phyloP scores from a whole-genome alignment of 2,329 filamentous ascomycete genomes.

The Rugonectria rugulosa region DNA sequence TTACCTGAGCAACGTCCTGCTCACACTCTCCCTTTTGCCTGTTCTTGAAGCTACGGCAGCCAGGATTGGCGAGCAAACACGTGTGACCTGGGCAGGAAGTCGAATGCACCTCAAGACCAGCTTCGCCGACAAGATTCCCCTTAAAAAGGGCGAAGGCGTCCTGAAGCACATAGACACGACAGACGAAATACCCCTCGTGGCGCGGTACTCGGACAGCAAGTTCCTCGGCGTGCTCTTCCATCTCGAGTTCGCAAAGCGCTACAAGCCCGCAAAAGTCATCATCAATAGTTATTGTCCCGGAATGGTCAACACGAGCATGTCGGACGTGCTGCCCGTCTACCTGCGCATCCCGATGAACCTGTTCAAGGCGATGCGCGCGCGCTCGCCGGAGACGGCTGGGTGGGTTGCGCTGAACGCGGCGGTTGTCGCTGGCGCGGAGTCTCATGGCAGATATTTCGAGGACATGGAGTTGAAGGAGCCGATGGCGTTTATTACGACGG shows the following conservation, averaged over 20 bases:
- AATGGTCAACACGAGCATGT: constrained; percentile 20
- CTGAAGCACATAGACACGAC: constrained; percentile 15
- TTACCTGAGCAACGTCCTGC: constrained; percentile 38
- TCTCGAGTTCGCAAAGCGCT: constrained; percentile 20
- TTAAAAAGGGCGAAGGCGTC: neutral
- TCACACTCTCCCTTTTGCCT: constrained; percentile 30
- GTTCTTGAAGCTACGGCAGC: constrained; percentile 28
- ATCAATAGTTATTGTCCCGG: constrained; percentile 28
- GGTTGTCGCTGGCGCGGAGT: constrained; percentile 18
- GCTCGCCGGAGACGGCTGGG: constrained; percentile 19
- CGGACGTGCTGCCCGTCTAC: constrained; percentile 20
- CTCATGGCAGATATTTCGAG: constrained; percentile 24
- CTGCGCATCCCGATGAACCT: constrained; percentile 16
- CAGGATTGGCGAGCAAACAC: neutral
- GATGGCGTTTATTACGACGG: neutral
- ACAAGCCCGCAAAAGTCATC: constrained; percentile 19
- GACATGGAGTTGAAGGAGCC: constrained; percentile 12
- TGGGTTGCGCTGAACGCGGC: constrained; percentile 31
- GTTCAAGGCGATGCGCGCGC: constrained; percentile 5
- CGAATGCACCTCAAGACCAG: constrained; percentile 19
- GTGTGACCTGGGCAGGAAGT: constrained; percentile 32
- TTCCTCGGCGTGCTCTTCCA: constrained; percentile 28
- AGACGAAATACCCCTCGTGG: neutral
- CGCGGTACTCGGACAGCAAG: constrained; percentile 25
- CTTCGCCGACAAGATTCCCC: neutral